Evolutionary conservation across 495 filamentous ascomycete genomes (phyloP).

Genomic region (Astrocystis sublimbata): DNA sequence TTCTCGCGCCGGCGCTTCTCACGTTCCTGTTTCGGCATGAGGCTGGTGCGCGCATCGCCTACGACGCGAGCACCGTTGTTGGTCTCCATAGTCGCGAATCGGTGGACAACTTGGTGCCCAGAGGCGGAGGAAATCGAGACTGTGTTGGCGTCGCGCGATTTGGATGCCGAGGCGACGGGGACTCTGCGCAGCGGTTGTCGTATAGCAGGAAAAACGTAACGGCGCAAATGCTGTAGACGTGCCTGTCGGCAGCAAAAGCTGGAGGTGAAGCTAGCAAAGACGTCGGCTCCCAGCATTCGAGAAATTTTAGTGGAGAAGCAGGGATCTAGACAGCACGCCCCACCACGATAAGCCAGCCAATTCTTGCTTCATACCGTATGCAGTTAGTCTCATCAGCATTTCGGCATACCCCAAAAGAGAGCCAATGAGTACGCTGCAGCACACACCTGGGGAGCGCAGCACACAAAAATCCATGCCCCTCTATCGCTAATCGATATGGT

Average conservation of each 20-base stretch:
- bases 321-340: background rate
- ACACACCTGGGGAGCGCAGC: background rate
- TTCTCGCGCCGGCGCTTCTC: conserved; percentile 46
- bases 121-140: background rate
- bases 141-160: background rate
- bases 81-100: conserved; percentile 21
- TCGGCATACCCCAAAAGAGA: no score
- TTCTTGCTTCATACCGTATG: no score
- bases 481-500: conserved; percentile 24
- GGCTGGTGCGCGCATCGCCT: conserved; percentile 45
- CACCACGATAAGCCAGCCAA: conserved; percentile 6
- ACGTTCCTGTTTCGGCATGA: conserved; percentile 42
- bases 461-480: conserved; percentile 20
- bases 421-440: conserved; percentile 4
- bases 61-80: conserved; percentile 50
- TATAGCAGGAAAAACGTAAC: background rate
- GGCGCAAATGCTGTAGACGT: conserved; percentile 16
- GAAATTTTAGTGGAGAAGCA: conserved; percentile 21
- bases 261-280: background rate
- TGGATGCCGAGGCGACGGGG: background rate
- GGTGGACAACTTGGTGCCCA: conserved; percentile 10
- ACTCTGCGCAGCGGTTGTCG: background rate
- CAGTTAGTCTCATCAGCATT: no score
- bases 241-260: no score
- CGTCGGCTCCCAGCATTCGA: conserved; percentile 21